Evolutionary conservation across 2,329 filamentous ascomycete genomes (phyloP), one percentile per base, ranked within the genome.

Genomic region (Phaeosphaeria sp.): DNA sequence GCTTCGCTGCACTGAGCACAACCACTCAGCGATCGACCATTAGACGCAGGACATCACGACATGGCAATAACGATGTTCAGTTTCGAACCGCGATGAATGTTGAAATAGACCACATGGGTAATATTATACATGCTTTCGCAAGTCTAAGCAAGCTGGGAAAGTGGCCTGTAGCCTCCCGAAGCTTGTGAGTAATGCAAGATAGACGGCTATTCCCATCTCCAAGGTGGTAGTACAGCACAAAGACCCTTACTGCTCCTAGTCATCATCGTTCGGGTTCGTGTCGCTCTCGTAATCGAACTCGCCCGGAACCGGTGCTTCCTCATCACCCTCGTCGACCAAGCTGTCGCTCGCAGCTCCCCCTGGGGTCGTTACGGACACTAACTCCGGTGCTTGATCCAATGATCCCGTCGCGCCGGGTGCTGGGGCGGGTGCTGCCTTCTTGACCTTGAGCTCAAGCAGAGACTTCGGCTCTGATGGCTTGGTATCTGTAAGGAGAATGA

Each of bases 361-460:
- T 0, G 91, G 92, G 0, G 90, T 89, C 0, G 90, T 89, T 0
- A 88, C 88, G 22, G 18, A 91, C 88, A 51, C 90, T 87, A 59
- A 79, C 70, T 73, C 58, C 59, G 72, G 61, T 39, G 65, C 70
- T 49, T 72, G 63, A 20, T 75, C 75, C 6, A 68, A 73, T n/a
- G 74, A 71, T 6, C 75, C 75, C 47, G 77, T 62, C 71, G 79
- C 69, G 57, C 81, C 75, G 67, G 82, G 76, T n/a, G 79, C 70
- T 13, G 81, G 75, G 21, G 78, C 72, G 11, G 83, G 79, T 6
- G 80, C 74, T 61, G 84, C 79, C 74, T 96, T 97, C 84, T 93
- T 95, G 43, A 96, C 87, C 82, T 96, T 97, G 78, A 98, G 88
- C 76, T 98, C 95, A 48, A 99, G 86, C 7, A 95, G 84, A 18